Conservation (phyloP, 2,329 filamentous ascomycete species). For the Hypoxylon sp. region DNA sequence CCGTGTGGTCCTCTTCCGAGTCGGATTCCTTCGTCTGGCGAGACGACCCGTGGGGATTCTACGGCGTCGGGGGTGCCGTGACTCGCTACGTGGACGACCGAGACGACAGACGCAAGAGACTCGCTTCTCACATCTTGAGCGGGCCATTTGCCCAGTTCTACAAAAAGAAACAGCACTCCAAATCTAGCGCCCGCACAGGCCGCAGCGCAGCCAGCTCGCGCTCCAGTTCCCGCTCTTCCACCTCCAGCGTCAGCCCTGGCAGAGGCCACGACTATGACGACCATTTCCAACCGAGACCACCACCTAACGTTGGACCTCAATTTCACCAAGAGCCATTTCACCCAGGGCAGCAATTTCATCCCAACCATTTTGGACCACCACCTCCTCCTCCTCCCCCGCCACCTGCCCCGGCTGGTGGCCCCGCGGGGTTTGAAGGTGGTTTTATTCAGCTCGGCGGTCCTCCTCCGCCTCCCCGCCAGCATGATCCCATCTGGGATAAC, state of each 20-base stretch:
- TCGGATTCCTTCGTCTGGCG: constrained; percentile 44
- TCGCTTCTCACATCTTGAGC: constrained; percentile 44
- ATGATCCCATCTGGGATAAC: constrained; percentile 27
- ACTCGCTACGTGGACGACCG: constrained; percentile 40
- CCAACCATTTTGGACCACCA: constrained; percentile 25
- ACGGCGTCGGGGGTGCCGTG: constrained; percentile 43
- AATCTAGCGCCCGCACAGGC: constrained; percentile 22
- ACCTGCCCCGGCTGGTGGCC: constrained; percentile 26
- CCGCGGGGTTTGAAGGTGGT: constrained; percentile 40
- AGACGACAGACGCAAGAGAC: constrained; percentile 37
- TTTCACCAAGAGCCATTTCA: constrained; percentile 20
- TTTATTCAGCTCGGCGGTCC: constrained; percentile 42
- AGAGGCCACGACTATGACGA: constrained; percentile 6
- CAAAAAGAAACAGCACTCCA: constrained; percentile 33
- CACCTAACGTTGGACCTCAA: constrained; percentile 9
- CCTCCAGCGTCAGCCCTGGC: constrained; percentile 3
- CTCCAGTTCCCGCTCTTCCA: constrained; percentile 24
- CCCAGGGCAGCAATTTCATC: constrained; percentile 11
- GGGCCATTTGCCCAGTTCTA: constrained; percentile 43
- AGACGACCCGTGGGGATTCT: constrained; percentile 41
- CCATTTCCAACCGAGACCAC: constrained; percentile 11
- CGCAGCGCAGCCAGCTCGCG: constrained; percentile 15
- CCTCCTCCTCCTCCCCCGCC: constrained; percentile 30
- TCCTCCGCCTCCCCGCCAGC: constrained; percentile 27
- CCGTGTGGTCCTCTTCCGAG: constrained; percentile 42